Evolutionary conservation across 257 asterid species (phyloP).

Genomic region (Penstemon barbatus): DNA sequence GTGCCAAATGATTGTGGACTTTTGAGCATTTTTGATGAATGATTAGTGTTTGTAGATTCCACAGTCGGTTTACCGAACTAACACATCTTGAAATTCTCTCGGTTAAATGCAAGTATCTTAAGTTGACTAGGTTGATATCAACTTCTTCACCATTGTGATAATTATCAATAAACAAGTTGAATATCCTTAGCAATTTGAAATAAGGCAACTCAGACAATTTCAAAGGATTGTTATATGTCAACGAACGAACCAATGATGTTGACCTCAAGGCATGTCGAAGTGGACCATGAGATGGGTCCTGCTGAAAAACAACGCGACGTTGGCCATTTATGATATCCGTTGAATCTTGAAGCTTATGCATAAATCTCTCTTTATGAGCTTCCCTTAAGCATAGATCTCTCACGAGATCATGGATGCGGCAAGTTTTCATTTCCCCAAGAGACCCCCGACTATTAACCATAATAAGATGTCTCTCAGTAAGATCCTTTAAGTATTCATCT

Average conservation of each 20-base stretch:
- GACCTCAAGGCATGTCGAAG: background rate
- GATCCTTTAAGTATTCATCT: background rate
- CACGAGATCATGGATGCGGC: background rate
- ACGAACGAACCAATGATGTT: background rate
- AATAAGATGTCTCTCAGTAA: background rate
- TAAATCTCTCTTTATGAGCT: background rate
- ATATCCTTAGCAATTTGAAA: background rate
- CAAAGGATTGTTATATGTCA: too few species aligned
- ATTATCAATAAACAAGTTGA: too few species aligned
- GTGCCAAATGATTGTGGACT: background rate
- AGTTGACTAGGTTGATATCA: background rate
- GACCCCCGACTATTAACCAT: background rate
- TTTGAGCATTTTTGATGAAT: background rate
- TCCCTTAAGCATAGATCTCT: conserved; percentile 1
- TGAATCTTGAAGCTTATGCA: background rate
- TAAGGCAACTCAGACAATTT: background rate
- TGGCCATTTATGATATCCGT: background rate
- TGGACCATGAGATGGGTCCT: background rate
- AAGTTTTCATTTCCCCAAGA: background rate
- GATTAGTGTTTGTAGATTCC: conserved; percentile 3
- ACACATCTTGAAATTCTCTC: background rate
- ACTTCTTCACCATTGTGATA: too few species aligned
- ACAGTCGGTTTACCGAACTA: background rate
- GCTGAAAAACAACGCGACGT: background rate
- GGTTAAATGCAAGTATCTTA: background rate